A percentile compares a stretch with the other conserved stretches of the same genome.
Conservation (phyloP, 1,284 basidiomycete genomes). For the Fomitiporia mediterranea region DNA sequence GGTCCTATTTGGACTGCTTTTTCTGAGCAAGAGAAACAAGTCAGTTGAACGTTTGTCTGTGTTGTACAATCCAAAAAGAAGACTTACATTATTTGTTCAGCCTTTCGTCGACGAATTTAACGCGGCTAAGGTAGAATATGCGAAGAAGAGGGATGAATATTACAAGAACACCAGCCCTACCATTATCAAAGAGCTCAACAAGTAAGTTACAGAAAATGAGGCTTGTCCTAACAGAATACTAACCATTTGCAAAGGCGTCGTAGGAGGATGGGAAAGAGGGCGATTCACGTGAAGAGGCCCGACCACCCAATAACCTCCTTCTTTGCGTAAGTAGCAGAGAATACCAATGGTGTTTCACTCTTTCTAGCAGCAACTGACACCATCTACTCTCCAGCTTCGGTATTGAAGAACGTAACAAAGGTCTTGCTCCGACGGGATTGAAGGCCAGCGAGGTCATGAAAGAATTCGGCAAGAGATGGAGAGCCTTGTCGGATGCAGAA, state of each 20-base stretch:
- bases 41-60: constrained; percentile 3
- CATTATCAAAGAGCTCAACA: constrained; percentile 19
- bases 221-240: not conserved
- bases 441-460: not conserved
- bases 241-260: constrained; percentile 7
- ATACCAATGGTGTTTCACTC: not conserved
- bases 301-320: not conserved
- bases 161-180: constrained; percentile 16
- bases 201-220: constrained; percentile 4
- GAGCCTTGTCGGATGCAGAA: not conserved
- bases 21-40: constrained; percentile 25
- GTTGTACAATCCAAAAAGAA: not conserved
- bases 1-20: constrained; percentile 19
- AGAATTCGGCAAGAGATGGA: not conserved
- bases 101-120: constrained; percentile 6
- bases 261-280: constrained; percentile 8
- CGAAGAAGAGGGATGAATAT: constrained; percentile 17
- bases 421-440: too few species aligned
- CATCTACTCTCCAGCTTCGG: not conserved
- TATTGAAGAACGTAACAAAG: not conserved
- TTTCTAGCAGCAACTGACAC: too few species aligned
- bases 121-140: constrained; percentile 4
- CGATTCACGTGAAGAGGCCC: not conserved
- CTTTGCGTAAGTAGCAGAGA: constrained; percentile 3
- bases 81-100: not conserved